These are phyloP conservation scores for Pontederia crassipes DNA, from an alignment of 176 grass and related monocot genomes.

Conservation along the genomic window DNA sequence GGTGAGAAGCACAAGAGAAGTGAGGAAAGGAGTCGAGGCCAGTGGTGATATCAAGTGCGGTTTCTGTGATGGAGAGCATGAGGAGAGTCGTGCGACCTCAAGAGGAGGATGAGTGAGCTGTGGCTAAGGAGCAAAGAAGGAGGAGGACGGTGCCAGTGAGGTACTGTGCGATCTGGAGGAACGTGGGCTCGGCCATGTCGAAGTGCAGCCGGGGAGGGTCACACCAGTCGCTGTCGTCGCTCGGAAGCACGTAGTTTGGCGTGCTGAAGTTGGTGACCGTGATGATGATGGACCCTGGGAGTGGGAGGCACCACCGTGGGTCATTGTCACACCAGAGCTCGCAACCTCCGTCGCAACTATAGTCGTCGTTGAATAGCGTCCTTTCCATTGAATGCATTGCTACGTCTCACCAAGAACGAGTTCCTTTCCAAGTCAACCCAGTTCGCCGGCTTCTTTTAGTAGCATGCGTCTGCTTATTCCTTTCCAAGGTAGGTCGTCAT, in stretches of 20 bases:
- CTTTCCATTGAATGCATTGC: too few relatives aligned
- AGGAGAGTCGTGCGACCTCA: constrained; percentile 28
- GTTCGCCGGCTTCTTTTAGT: too few relatives aligned
- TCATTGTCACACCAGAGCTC: not conserved
- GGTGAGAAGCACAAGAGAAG: constrained; percentile 30
- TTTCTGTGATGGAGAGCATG: constrained; percentile 28
- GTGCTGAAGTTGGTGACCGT: constrained; percentile 3
- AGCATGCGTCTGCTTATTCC: too few relatives aligned
- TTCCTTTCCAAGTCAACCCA: too few relatives aligned
- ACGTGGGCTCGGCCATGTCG: constrained; percentile 4
- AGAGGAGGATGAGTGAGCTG: constrained; percentile 32
- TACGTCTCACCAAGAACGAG: too few relatives aligned
- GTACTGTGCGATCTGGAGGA: constrained; percentile 4
- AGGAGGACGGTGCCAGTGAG: not conserved
- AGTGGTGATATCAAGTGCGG: constrained; percentile 11
- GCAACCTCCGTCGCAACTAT: not conserved
- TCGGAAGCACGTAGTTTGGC: not conserved
- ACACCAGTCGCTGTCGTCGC: not conserved
- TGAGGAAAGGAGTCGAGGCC: constrained; percentile 22
- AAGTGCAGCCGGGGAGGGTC: not conserved
- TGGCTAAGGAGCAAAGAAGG: constrained; percentile 20
- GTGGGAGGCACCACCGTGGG: not conserved
- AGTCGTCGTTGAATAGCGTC: not conserved
- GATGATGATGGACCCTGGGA: not conserved
- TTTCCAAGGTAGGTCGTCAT: too few relatives aligned